Evolutionary conservation across 2,329 filamentous ascomycete species (phyloP).

Genomic region (Xylaria sp.): DNA sequence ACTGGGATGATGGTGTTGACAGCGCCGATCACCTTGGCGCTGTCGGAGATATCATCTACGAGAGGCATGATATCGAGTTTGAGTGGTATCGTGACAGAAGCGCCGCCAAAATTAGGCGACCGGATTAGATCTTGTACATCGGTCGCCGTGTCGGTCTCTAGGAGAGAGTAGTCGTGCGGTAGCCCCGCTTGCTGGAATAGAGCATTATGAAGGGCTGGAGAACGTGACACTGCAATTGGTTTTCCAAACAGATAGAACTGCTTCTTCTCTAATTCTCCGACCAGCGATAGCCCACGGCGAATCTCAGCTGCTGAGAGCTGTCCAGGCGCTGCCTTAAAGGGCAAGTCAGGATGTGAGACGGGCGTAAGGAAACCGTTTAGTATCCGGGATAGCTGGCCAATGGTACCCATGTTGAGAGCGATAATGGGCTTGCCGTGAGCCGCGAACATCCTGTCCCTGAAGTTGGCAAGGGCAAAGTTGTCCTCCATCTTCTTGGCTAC

Average conservation of each 20-base stretch:
- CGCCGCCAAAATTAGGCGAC: slow-evolving; percentile 83
- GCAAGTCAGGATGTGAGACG: slow-evolving; percentile 88
- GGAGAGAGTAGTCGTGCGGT: slow-evolving; percentile 80
- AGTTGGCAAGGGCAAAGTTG: slow-evolving; percentile 85
- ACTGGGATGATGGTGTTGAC: slow-evolving; percentile 90
- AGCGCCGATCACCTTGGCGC: slow-evolving; percentile 85
- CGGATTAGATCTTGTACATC: slow-evolving; percentile 74
- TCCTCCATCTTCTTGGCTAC: slow-evolving; percentile 80
- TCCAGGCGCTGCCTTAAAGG: slow-evolving; percentile 92
- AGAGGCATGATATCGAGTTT: slow-evolving; percentile 88
- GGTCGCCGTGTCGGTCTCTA: slow-evolving; percentile 75
- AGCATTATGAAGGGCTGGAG: slow-evolving; percentile 88
- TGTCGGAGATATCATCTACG: slow-evolving; percentile 81
- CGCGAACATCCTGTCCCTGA: slow-evolving; percentile 78
- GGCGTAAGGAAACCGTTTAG: slow-evolving; percentile 94
- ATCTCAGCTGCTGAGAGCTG: slow-evolving; percentile 94
- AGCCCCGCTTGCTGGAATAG: slow-evolving; percentile 81
- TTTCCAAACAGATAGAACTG: slow-evolving; percentile 89
- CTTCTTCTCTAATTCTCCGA: slow-evolving; percentile 80
- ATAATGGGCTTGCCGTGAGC: slow-evolving; percentile 87
- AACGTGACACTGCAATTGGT: slow-evolving; percentile 83
- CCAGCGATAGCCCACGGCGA: slow-evolving; percentile 76
- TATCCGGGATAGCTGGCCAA: slow-evolving; percentile 88
- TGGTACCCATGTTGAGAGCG: slow-evolving; percentile 92
- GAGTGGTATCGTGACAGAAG: slow-evolving; percentile 93